Evolutionary conservation across 345 rosid species (phyloP).

Genomic region (thale cress (Arabidopsis thaliana)): DNA sequence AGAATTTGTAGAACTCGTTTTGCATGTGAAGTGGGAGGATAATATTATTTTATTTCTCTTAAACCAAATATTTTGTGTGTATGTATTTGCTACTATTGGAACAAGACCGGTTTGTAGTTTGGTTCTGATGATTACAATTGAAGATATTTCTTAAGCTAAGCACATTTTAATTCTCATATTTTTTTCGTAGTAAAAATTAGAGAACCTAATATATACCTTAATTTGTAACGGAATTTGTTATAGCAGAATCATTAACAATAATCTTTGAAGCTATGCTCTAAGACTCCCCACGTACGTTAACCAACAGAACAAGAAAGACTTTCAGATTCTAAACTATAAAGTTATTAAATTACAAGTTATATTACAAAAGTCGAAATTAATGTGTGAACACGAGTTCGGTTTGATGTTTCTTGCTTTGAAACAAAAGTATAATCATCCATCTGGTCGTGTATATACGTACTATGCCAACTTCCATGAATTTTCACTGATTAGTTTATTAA

Average conservation of each 20-base stretch:
- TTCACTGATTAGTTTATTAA: slow-evolving; percentile 1
- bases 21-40: slow-evolving; percentile 35
- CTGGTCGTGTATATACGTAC: slow-evolving; percentile 3
- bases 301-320: slow-evolving; percentile 35
- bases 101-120: slow-evolving; percentile 29
- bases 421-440: slow-evolving; percentile 5
- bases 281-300: background rate
- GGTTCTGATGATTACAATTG: slow-evolving; percentile 9
- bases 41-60: slow-evolving; percentile 34
- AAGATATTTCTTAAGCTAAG: slow-evolving; percentile 11
- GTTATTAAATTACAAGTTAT: slow-evolving; percentile 5
- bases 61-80: slow-evolving; percentile 18
- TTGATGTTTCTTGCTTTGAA: slow-evolving; percentile 34
- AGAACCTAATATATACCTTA: background rate
- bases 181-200: background rate
- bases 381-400: slow-evolving; percentile 37
- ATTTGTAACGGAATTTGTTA: background rate
- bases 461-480: slow-evolving; percentile 40
- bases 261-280: background rate
- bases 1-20: slow-evolving; percentile 37
- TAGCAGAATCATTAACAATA: background rate
- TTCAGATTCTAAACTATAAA: background rate
- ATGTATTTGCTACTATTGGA: slow-evolving; percentile 1
- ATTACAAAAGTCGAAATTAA: slow-evolving; percentile 31
- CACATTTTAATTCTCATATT: background rate